Conservation (phyloP, 495 filamentous ascomycete genomes). For the Lasiosphaeria ovina region DNA sequence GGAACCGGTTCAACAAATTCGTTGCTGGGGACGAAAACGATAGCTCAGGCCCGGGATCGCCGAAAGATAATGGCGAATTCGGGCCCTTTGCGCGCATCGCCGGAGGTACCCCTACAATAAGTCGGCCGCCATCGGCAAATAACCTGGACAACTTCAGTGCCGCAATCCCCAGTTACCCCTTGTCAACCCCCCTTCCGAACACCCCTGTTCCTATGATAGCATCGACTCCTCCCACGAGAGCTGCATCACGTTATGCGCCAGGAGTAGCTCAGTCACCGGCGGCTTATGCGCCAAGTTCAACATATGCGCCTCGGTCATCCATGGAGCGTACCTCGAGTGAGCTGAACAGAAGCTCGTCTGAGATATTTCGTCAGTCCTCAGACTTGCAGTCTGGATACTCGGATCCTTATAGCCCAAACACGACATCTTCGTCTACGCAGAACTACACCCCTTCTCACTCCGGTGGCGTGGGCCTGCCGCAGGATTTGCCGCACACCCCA, state of each 20-base stretch:
- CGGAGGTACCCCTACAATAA: conserved; percentile 76
- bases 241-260: conserved; percentile 65
- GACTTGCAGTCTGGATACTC: conserved; percentile 39
- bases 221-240: conserved; percentile 36
- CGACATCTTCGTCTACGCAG: conserved; percentile 24
- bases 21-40: conserved; percentile 85
- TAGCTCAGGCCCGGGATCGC: conserved; percentile 55
- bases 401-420: conserved; percentile 34
- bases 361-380: conserved; percentile 42
- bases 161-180: conserved; percentile 31
- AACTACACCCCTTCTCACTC: conserved; percentile 30
- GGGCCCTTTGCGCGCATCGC: conserved; percentile 82
- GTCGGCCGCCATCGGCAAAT: conserved; percentile 70
- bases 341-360: conserved; percentile 42
- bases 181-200: conserved; percentile 23
- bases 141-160: conserved; percentile 69
- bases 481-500: conserved; percentile 17
- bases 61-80: conserved; percentile 56
- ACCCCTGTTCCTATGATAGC: conserved; percentile 21
- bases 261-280: conserved; percentile 29
- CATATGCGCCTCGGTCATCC: conserved; percentile 43
- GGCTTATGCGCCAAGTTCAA: conserved; percentile 38
- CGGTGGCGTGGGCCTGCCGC: conserved; percentile 15
- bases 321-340: conserved; percentile 46
- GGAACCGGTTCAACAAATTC: conserved; percentile 90